phyloP scores from a whole-genome alignment of 83 land plant genomes.

The Diphasiastrum complanatum region DNA sequence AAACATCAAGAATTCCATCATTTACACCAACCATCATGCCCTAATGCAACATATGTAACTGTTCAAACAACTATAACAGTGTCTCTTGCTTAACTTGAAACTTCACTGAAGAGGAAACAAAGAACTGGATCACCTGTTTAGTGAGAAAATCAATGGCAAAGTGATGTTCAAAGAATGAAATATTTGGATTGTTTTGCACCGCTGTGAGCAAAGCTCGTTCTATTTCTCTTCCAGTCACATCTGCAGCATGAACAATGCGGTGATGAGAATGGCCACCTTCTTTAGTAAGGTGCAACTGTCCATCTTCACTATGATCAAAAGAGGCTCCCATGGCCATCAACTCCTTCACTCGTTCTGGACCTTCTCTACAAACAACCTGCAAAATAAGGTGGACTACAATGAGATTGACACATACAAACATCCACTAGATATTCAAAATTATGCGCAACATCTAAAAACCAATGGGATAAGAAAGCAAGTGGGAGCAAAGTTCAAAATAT shows the following conservation, averaged over 20 bases:
- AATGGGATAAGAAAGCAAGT: no score
- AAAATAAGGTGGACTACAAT: neutral
- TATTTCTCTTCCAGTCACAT: conserved; percentile 98
- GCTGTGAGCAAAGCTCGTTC: conserved; percentile 84
- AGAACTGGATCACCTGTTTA: conserved; percentile 38
- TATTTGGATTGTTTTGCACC: conserved; percentile 59
- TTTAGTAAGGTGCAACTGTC: conserved; percentile 91
- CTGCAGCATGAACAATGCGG: conserved; percentile 97
- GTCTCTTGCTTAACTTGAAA: no score
- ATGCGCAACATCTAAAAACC: no score
- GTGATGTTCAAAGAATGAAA: conserved; percentile 79
- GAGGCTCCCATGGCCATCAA: conserved; percentile 92
- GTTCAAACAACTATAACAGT: neutral
- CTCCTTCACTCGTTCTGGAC: conserved; percentile 89
- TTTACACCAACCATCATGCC: neutral
- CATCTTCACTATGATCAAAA: conserved; percentile 98
- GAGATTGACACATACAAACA: neutral
- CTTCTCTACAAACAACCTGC: conserved; percentile 98
- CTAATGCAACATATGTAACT: neutral
- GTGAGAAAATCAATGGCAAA: conserved; percentile 93
- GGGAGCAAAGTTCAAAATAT: no score
- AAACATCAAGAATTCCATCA: neutral
- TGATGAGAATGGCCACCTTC: conserved; percentile 98
- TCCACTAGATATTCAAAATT: no score
- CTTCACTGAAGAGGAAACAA: no score